phyloP scores from a whole-genome alignment of 495 filamentous ascomycete species.

The Penicillium flavigenum region DNA sequence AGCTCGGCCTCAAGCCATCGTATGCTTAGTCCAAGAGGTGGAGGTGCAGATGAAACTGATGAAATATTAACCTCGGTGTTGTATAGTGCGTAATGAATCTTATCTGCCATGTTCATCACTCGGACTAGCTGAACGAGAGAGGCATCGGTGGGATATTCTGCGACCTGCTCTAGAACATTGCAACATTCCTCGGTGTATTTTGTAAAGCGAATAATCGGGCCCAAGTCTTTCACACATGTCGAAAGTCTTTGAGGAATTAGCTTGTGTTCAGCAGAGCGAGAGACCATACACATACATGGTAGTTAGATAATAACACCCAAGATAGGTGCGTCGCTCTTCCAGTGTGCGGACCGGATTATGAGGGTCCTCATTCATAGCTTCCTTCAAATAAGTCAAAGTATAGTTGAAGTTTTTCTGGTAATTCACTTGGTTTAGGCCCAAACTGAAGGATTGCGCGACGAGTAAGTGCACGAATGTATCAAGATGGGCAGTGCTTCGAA shows the following conservation, averaged over 20 bases:
- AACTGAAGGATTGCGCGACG: conserved; percentile 28
- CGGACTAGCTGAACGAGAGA: conserved; percentile 32
- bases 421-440: conserved; percentile 28
- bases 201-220: conserved; percentile 28
- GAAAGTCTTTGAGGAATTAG: conserved; percentile 25
- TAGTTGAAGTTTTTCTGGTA: conserved; percentile 21
- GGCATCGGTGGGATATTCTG: conserved; percentile 21
- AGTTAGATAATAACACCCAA: conserved; percentile 39
- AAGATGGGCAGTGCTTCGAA: conserved; percentile 23
- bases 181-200: conserved; percentile 33
- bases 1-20: conserved; percentile 21
- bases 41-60: neutral
- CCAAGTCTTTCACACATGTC: conserved; percentile 30
- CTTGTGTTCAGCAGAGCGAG: neutral
- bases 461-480: conserved; percentile 28
- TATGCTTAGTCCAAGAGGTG: conserved; percentile 23
- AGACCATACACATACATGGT: conserved; percentile 24
- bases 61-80: conserved; percentile 10
- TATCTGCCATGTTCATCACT: conserved; percentile 24
- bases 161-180: conserved; percentile 14
- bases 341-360: conserved; percentile 21
- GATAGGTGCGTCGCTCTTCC: conserved; percentile 33
- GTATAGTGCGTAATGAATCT: conserved; percentile 14
- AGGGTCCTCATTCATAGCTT: conserved; percentile 15
- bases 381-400: conserved; percentile 23